Evolutionary conservation across 23 red algal genomes (phyloP), one percentile per base, ranked within the genome.

Genomic region (Gracilariopsis chorda): DNA sequence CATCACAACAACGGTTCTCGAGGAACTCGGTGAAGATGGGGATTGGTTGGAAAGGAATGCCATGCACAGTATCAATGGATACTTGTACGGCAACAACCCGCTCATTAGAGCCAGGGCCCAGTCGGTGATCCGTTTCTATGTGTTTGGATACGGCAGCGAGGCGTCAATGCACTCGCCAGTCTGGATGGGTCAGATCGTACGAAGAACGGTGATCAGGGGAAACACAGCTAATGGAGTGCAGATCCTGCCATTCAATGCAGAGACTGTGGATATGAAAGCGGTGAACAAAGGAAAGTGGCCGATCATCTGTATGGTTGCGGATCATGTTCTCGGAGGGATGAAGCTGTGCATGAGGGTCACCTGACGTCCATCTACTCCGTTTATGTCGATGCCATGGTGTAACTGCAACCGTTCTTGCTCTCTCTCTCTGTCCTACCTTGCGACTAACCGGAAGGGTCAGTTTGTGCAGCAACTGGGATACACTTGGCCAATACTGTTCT

Each of bases 141-240:
- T 67, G 33, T 86, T 86, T 68, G 82, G 82, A 8, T 86, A 62
- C 25, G 82, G 82, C 56, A 71, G 61, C 60, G 82, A 86, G 61
- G 82, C 82, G 5, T 86, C 82, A 43, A 86, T 86, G 82, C 82
- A 86, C 41, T 36, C 33, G n/a, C 82, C 82, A 21, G 58, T 86
- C 10, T 86, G 82, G 82, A 60, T 41, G 32, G 82, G 82, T 4
- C 82, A 72, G 82, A 36, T 86, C 25, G 65, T 60, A 2, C 48
- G 37, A 60, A 71, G 82, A 43, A 45, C 13, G 23, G 82, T 67
- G 12, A 47, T 25, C 12, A 65, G 55, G 58, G 73, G 73, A 78
- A 78, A 52, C 73, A 46, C 73, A 46, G 73, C 73, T 12, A 86
- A 67, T 24, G 60, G 44, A n/a, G 61, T 72, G 29, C 55, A 68